Conservation (phyloP, 140 eudicot genomes). For the Flaveria floridana region DNA sequence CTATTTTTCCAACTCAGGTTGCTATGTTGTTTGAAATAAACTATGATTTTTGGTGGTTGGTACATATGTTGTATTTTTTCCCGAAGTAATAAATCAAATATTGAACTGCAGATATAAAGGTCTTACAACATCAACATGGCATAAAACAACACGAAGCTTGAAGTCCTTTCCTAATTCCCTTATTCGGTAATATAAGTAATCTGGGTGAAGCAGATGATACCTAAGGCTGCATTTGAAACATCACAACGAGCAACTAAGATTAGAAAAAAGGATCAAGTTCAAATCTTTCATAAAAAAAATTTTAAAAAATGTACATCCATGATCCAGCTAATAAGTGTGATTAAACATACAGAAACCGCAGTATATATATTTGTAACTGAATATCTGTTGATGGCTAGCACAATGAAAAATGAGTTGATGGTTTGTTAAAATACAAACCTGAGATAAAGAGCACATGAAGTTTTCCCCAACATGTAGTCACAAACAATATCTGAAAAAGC, state of each 20-base stretch:
- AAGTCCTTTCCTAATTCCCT: slow-evolving; percentile 84
- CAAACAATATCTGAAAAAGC: slow-evolving; percentile 75
- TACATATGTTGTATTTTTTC: slow-evolving; percentile 1
- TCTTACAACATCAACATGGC: slow-evolving; percentile 97
- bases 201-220: slow-evolving; percentile 96
- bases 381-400: neutral
- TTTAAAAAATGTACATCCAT: neutral
- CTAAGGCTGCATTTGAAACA: slow-evolving; percentile 62
- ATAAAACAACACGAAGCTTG: slow-evolving; percentile 84
- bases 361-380: neutral
- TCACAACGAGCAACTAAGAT: slow-evolving; percentile 11
- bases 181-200: slow-evolving; percentile 85
- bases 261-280: neutral
- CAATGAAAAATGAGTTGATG: neutral
- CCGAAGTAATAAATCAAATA: slow-evolving; percentile 1
- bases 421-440: slow-evolving; percentile 50
- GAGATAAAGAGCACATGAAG: slow-evolving; percentile 87
- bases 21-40: slow-evolving; percentile 5
- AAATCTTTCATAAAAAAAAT: neutral
- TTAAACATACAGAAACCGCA: neutral
- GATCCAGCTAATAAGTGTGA: neutral
- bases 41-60: neutral
- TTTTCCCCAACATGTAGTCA: slow-evolving; percentile 78
- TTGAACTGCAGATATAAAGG: slow-evolving; percentile 1
- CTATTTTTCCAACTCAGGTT: slow-evolving; percentile 3